Evolutionary conservation across 805 yeast species (phyloP), one percentile per base, ranked within the genome.

Genomic region (Teunomyces panamensis): DNA sequence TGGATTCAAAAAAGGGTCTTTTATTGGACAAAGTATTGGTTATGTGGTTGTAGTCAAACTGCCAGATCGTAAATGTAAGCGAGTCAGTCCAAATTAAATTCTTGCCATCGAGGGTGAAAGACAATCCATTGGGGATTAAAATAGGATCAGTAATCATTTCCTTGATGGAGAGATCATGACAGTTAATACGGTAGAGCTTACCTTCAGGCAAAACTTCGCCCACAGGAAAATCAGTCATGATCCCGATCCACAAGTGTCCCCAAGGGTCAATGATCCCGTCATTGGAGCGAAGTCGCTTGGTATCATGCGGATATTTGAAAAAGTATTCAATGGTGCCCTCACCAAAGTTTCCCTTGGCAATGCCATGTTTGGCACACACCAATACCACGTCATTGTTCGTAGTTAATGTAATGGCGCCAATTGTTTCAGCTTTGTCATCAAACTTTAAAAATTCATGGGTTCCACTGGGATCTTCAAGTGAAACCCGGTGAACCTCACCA

Each of bases 211-310:
- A 46, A 11, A 63, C 58, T 17, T 55, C 57, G 11, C 63, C 65
- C 11, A 69, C 73, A 5, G 63, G 67, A 54, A 80, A 81, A 49
- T 81, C 81, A 17, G 74, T 74, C 96, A 90, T 90, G 16, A 91
- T 74, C 1, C 97, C 96, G 43, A 87, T 80, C 79, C 87, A 85
- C 44, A 89, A 77, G 51, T 84, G 76, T 0, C 96, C 96, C 58
- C 79, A 69, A 3, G 87, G 85, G 50, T 88, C 90, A 35, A 89
- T 78, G 41, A 80, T 78, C 0, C 97, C 96, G 61, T 90, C 97
- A 58, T 90, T 90, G 36, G 94, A 85, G 17, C 77, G 56, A 44
- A 69, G 56, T 33, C 67, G 53, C 5, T 41, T 29, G 11, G 53
- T 49, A 30, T 54, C 53, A 43, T 63, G 59, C 9, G 73, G 68